Conservation (phyloP, 192 early-diverging fungal genomes). For the Pecoramyces ruminantium region DNA sequence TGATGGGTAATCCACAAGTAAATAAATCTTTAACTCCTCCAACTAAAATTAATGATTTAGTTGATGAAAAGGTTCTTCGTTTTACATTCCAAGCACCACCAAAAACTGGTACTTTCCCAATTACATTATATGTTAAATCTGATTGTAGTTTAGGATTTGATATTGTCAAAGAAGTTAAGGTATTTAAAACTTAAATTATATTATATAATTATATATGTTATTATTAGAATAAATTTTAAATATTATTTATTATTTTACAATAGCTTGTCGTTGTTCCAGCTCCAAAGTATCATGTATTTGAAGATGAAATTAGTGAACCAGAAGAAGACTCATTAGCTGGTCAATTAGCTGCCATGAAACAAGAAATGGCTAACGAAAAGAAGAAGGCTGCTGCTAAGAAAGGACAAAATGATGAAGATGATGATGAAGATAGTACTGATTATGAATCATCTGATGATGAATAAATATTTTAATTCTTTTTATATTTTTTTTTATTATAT, state of each 20-base stretch:
- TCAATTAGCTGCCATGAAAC: conserved; percentile 38
- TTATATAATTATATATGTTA: background rate
- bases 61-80: conserved; percentile 26
- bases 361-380: conserved; percentile 4
- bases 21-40: conserved; percentile 66
- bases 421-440: background rate
- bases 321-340: conserved; percentile 91
- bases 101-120: conserved; percentile 61
- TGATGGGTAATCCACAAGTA: conserved; percentile 68
- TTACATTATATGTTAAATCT: conserved; percentile 68
- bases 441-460: background rate
- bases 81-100: conserved; percentile 91
- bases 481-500: too few species aligned
- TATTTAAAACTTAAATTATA: conserved; percentile 15
- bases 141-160: conserved; percentile 80
- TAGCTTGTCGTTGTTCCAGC: conserved; percentile 44
- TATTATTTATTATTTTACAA: too few species aligned
- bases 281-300: conserved; percentile 55
- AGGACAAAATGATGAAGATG: background rate
- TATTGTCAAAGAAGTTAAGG: conserved; percentile 52
- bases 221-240: background rate
- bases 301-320: conserved; percentile 91
- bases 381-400: background rate
- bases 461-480: background rate
- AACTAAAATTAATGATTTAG: conserved; percentile 61